phyloP scores from a whole-genome alignment of 2,329 filamentous ascomycete genomes.

The Aspergillaceae sp. region DNA sequence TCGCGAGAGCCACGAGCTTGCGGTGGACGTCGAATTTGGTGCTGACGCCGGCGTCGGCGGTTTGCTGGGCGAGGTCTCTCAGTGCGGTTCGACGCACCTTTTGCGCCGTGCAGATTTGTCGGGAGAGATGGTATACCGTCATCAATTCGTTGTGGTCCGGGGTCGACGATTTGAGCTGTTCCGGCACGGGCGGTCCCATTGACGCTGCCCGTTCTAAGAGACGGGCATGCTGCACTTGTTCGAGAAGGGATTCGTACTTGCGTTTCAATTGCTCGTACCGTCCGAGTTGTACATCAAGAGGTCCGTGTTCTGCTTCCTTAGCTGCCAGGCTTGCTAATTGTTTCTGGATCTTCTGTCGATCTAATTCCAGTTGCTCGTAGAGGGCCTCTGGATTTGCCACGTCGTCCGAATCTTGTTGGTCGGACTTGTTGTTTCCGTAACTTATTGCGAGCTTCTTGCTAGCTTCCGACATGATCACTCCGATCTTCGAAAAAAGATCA shows the following conservation, averaged over 20 bases:
- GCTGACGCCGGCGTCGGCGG: slow-evolving; percentile 37
- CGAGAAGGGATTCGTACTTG: slow-evolving; percentile 36
- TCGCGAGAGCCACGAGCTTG: slow-evolving; percentile 39
- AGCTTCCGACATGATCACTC: slow-evolving; percentile 61
- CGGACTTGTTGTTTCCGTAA: slow-evolving; percentile 55
- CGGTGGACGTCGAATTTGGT: slow-evolving; percentile 41
- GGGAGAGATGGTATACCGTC: slow-evolving; percentile 22
- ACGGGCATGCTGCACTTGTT: slow-evolving; percentile 33
- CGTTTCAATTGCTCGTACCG: slow-evolving; percentile 31
- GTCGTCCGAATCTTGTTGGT: slow-evolving; percentile 43
- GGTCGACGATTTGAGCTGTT: slow-evolving; percentile 9
- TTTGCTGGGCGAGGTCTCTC: slow-evolving; percentile 36
- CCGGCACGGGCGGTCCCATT: slow-evolving; percentile 6
- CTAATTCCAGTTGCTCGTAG: slow-evolving; percentile 35
- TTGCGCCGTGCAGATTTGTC: slow-evolving; percentile 25
- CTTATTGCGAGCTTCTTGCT: slow-evolving; percentile 57
- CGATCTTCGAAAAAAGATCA: slow-evolving; percentile 60
- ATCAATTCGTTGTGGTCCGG: slow-evolving; percentile 23
- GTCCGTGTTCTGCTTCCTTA: slow-evolving; percentile 29
- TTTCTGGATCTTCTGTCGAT: slow-evolving; percentile 36
- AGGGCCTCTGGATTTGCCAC: slow-evolving; percentile 35
- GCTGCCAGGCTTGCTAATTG: slow-evolving; percentile 29
- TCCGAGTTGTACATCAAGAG: slow-evolving; percentile 27
- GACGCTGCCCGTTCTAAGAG: slow-evolving; percentile 25
- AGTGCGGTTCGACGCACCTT: slow-evolving; percentile 27